Percentiles rank a stretch among this genome's conserved stretches.
phyloP scores from a whole-genome alignment of 2,329 filamentous ascomycete species.

The Ophiosphaerella korrae region DNA sequence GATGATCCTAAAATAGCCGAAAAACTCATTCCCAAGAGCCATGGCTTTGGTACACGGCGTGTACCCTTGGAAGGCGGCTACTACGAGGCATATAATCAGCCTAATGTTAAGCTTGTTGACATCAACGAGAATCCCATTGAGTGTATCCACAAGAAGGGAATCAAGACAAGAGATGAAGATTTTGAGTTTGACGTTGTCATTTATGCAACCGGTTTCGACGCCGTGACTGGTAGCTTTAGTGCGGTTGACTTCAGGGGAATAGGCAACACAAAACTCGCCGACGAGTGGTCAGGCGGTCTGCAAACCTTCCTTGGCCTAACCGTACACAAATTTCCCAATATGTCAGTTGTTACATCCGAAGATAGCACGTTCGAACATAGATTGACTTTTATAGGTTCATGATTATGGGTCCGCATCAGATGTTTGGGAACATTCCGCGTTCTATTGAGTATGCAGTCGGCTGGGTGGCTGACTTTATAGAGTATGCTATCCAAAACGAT shows the following conservation, averaged over 20 bases:
- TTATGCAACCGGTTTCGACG: slow-evolving; percentile 52
- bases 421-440: slow-evolving; percentile 52
- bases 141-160: slow-evolving; percentile 40
- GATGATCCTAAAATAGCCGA: slow-evolving; percentile 52
- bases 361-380: background rate
- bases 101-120: slow-evolving; percentile 47
- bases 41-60: slow-evolving; percentile 50
- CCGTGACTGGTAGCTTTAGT: slow-evolving; percentile 40
- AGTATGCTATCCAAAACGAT: slow-evolving; percentile 39
- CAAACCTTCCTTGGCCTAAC: slow-evolving; percentile 36
- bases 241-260: slow-evolving; percentile 25
- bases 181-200: slow-evolving; percentile 48
- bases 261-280: slow-evolving; percentile 13
- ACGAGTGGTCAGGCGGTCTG: slow-evolving; percentile 25
- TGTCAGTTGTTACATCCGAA: slow-evolving; percentile 19
- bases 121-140: slow-evolving; percentile 46
- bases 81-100: slow-evolving; percentile 49
- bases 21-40: slow-evolving; percentile 48
- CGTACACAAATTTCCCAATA: slow-evolving; percentile 36
- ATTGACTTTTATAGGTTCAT: slow-evolving; percentile 34
- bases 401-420: slow-evolving; percentile 53
- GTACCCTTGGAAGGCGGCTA: slow-evolving; percentile 50
- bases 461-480: slow-evolving; percentile 46
- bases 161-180: slow-evolving; percentile 46
- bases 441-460: slow-evolving; percentile 52